Evolutionary conservation across 495 filamentous ascomycete species (phyloP), one percentile per base, ranked within the genome.

Genomic region (Diplogelasinospora grovesii): DNA sequence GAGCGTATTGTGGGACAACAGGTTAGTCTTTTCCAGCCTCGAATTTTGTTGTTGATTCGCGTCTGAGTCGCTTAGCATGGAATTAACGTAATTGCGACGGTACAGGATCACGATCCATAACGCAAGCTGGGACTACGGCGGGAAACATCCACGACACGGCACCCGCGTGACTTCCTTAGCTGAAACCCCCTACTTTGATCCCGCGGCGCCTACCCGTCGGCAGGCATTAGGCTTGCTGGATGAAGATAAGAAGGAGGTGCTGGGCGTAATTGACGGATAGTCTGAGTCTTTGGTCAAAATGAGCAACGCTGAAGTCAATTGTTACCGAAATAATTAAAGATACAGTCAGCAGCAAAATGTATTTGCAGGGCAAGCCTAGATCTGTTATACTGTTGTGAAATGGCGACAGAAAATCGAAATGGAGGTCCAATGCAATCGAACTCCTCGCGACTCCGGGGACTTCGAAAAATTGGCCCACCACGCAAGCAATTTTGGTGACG

Each of bases 51-150:
- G 16, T 3, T n/a, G n/a, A n/a, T n/a, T n/a, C n/a, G n/a, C n/a
- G n/a, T n/a, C n/a, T n/a, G n/a, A 10, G 24, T 13, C 13, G 27
- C 24, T 39, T 29, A 35, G 19, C 24, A 11, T n/a, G 11, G 29
- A 22, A 14, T 15, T 14, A 9, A 31, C 21, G 16, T 14, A 26
- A n/a, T n/a, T n/a, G n/a, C n/a, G n/a, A n/a, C n/a, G n/a, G n/a
- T 26, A 7, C 33, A 80, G 79, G 29, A 79, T 83, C 29, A 82
- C 78, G 0, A 82, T 82, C 20, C 78, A 83, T 47, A 82, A 79
- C 42, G 78, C 77, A 1, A 77, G 69, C 50, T 83, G 78, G 77
- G 79, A 83, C 42, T 82, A 81, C 56, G 77, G 74, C 23, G 78
- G 75, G 10, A 67, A 64, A 8, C 61, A 82, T 52, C 77, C 78